A percentile compares a stretch with the other conserved stretches of the same genome.
Evolutionary conservation across 208 protist species (phyloP).

Genomic region (Crithidia acanthocephali): DNA sequence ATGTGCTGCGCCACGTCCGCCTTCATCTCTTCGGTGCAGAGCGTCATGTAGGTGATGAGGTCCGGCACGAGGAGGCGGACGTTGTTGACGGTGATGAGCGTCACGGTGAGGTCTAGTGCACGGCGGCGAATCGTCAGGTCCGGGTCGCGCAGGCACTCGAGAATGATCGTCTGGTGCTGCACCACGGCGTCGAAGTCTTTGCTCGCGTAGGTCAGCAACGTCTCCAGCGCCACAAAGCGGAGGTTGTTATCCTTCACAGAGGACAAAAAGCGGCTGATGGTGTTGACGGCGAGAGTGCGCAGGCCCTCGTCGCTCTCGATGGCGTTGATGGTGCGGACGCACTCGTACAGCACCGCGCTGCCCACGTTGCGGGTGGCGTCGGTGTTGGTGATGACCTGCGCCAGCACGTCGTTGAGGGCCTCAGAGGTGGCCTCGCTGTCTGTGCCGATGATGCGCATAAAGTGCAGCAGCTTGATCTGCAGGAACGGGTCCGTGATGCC

Average conservation of each 20-base stretch:
- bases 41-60: slow-evolving; percentile 94
- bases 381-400: slow-evolving; percentile 98
- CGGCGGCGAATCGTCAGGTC: slow-evolving; percentile 97
- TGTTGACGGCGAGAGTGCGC: slow-evolving; percentile 97
- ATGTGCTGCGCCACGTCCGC: slow-evolving; percentile 94
- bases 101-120: slow-evolving; percentile 97
- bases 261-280: slow-evolving; percentile 97
- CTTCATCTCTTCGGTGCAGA: slow-evolving; percentile 94
- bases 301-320: slow-evolving; percentile 94
- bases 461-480: slow-evolving; percentile 96
- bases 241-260: slow-evolving; percentile 98
- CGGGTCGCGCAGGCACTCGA: slow-evolving; percentile 97
- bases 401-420: slow-evolving; percentile 97
- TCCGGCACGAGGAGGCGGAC: slow-evolving; percentile 95
- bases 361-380: slow-evolving; percentile 96
- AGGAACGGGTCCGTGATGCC: slow-evolving; percentile 99
- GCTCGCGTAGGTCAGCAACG: slow-evolving; percentile 91
- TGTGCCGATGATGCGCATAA: slow-evolving; percentile 96
- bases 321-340: slow-evolving; percentile 97
- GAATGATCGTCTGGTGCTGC: slow-evolving; percentile 93
- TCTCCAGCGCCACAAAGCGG: slow-evolving; percentile 97
- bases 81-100: slow-evolving; percentile 95
- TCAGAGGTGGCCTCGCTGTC: slow-evolving; percentile 94
- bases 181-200: slow-evolving; percentile 91
- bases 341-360: slow-evolving; percentile 98